Evolutionary conservation across 345 rosid species (phyloP).

Genomic region (Abelmoschus esculentus): DNA sequence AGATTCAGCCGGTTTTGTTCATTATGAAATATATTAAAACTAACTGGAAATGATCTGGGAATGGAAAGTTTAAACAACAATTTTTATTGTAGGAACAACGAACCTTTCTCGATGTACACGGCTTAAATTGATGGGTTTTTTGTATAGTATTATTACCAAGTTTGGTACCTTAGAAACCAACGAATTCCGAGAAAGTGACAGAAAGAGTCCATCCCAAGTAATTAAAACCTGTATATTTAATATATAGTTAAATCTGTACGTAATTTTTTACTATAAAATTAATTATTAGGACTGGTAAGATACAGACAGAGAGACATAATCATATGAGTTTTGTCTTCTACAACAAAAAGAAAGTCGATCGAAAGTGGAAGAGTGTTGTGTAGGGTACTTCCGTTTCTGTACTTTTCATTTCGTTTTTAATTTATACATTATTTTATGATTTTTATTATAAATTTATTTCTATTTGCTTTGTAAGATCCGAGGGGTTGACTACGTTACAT

Average conservation of each 20-base stretch:
- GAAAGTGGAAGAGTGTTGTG: not conserved
- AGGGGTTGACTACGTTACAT: conserved; percentile 5
- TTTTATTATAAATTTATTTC: not conserved
- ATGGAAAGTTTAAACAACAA: conserved; percentile 5
- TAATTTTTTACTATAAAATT: not conserved
- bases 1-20: not conserved
- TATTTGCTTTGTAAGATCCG: not conserved
- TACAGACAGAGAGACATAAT: conserved; percentile 10
- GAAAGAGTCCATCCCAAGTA: not conserved
- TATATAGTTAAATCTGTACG: not conserved
- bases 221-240: not conserved
- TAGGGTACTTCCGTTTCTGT: not conserved
- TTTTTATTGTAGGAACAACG: not conserved
- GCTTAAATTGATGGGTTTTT: not conserved
- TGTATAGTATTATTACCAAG: too few species aligned
- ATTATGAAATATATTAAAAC: not conserved
- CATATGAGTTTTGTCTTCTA: conserved; percentile 15
- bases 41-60: conserved; percentile 5
- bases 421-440: not conserved
- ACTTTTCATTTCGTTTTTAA: not conserved
- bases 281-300: not conserved
- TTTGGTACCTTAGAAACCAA: not conserved
- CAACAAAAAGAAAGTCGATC: not conserved
- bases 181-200: conserved; percentile 11
- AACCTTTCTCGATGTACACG: not conserved